phyloP scores from a whole-genome alignment of 331 rosid species.

The Arachis monticola region DNA sequence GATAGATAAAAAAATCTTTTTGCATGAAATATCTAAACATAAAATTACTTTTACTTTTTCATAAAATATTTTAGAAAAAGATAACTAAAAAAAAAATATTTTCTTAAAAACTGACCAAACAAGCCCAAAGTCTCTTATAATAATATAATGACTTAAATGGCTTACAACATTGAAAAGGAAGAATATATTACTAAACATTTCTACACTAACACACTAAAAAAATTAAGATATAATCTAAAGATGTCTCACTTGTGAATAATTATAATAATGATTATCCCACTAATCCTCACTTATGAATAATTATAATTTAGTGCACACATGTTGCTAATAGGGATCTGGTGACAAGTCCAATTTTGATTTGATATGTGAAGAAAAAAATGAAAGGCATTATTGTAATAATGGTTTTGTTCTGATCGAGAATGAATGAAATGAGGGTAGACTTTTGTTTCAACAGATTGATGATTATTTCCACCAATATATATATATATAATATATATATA shows the following conservation, averaged over 20 bases:
- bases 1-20: too few relatives aligned
- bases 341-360: constrained; percentile 16
- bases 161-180: constrained; percentile 1
- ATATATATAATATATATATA: constrained; percentile 16
- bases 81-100: too few relatives aligned
- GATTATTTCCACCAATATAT: constrained; percentile 39
- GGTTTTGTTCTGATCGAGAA: constrained; percentile 33
- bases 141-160: constrained; percentile 12
- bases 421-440: constrained; percentile 25
- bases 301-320: neutral
- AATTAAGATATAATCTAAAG: neutral
- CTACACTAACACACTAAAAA: neutral
- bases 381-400: constrained; percentile 1
- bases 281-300: constrained; percentile 18
- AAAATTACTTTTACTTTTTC: too few relatives aligned
- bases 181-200: constrained; percentile 11
- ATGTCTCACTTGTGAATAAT: neutral
- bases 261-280: constrained; percentile 31
- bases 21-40: too few relatives aligned
- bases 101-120: too few relatives aligned
- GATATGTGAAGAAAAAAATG: constrained; percentile 9
- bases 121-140: neutral
- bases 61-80: too few relatives aligned
- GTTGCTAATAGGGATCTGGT: neutral
- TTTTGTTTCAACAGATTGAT: constrained; percentile 42